Conservation (phyloP, 139 green algal species). For the Chlamydomonas urium region DNA sequence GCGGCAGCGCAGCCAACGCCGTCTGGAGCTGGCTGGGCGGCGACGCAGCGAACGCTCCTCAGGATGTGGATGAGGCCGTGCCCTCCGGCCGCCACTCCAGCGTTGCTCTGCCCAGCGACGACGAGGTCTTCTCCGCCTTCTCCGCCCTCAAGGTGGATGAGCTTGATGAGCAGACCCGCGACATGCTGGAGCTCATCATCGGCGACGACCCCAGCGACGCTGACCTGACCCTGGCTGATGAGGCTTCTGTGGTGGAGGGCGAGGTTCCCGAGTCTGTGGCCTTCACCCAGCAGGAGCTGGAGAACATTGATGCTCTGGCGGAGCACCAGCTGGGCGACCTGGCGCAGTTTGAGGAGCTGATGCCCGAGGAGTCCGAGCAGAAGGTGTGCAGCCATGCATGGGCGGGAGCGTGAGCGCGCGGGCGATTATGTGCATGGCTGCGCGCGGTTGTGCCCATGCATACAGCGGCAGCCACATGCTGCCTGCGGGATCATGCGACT, state of each 20-base stretch:
- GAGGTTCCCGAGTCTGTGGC: slow-evolving; percentile 4
- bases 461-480: too few species aligned
- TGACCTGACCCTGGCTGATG: slow-evolving; percentile 20
- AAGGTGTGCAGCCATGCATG: too few species aligned
- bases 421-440: too few species aligned
- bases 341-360: too few species aligned
- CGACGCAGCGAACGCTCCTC: slow-evolving; percentile 2
- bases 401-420: too few species aligned
- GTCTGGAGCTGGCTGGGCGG: slow-evolving; percentile 40
- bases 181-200: slow-evolving; percentile 34
- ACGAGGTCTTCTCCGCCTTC: slow-evolving; percentile 10
- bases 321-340: too few species aligned
- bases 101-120: not conserved
- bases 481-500: too few species aligned
- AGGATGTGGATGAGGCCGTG: slow-evolving; percentile 17
- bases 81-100: not conserved
- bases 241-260: too few species aligned
- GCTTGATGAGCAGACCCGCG: slow-evolving; percentile 21
- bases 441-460: too few species aligned
- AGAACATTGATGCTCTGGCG: too few species aligned
- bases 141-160: slow-evolving; percentile 26
- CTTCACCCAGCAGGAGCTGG: slow-evolving; percentile 3
- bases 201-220: slow-evolving; percentile 31
- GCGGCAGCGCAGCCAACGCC: not conserved
- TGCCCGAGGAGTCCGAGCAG: too few species aligned